phyloP scores from a whole-genome alignment of 768 basidiomycete species.

The Rhodotorula paludigena region DNA sequence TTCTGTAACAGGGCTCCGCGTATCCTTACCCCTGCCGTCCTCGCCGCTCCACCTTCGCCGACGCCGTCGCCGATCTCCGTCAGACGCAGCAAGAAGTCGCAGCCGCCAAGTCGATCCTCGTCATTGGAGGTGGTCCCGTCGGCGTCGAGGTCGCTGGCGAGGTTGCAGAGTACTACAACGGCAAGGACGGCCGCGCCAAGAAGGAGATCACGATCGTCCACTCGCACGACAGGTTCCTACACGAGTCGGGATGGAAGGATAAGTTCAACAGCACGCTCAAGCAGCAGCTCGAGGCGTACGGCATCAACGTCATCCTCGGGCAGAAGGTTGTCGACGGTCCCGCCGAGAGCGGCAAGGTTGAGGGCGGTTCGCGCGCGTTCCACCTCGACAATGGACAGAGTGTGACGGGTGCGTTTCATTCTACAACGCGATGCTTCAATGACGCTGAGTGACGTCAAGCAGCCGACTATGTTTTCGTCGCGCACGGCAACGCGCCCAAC shows the following conservation, averaged over 20 bases:
- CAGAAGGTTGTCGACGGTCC: slow-evolving; percentile 4
- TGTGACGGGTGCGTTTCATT: slow-evolving; percentile 8
- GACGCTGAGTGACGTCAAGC: too few relatives aligned
- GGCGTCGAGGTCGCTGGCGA: slow-evolving; percentile 42
- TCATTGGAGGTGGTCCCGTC: slow-evolving; percentile 39
- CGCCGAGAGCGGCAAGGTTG: slow-evolving; percentile 9
- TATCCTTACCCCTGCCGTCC: slow-evolving; percentile 32
- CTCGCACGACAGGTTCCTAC: slow-evolving; percentile 14
- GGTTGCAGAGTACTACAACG: slow-evolving; percentile 23
- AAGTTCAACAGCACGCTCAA: slow-evolving; percentile 6
- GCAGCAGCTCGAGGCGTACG: slow-evolving; percentile 14
- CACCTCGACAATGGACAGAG: slow-evolving; percentile 3
- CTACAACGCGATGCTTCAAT: not conserved
- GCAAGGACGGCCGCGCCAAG: not conserved
- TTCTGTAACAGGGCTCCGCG: slow-evolving; percentile 23
- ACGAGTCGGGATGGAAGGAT: slow-evolving; percentile 13
- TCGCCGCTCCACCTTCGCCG: not conserved
- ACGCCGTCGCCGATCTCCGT: slow-evolving; percentile 21
- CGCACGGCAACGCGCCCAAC: slow-evolving; percentile 17
- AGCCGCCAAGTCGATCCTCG: slow-evolving; percentile 14
- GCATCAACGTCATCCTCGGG: slow-evolving; percentile 9
- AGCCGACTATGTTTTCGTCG: slow-evolving; percentile 37
- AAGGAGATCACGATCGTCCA: slow-evolving; percentile 41
- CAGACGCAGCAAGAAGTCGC: slow-evolving; percentile 12
- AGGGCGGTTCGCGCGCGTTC: slow-evolving; percentile 4